phyloP scores from a whole-genome alignment of 352 stramenopile genomes.

The Phytophthora colocasiae region DNA sequence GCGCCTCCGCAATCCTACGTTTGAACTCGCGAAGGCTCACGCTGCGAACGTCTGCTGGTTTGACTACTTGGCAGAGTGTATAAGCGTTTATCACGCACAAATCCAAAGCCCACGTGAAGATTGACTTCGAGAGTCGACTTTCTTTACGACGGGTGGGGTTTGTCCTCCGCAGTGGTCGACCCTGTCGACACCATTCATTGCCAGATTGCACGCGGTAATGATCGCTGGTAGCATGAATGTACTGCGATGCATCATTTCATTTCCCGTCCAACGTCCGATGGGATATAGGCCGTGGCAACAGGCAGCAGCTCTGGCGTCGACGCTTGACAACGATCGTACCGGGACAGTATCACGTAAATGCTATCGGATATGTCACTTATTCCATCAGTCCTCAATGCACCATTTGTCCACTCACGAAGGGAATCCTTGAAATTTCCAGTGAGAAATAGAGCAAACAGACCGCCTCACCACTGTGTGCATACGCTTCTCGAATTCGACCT shows the following conservation, averaged over 20 bases:
- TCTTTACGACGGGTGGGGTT: not conserved
- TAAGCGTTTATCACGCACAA: not conserved
- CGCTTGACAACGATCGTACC: not conserved
- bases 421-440: too few species aligned
- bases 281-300: slow-evolving; percentile 12
- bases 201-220: not conserved
- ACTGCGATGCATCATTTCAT: slow-evolving; percentile 1
- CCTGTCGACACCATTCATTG: slow-evolving; percentile 8
- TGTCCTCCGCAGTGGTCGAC: slow-evolving; percentile 4
- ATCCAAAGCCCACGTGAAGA: slow-evolving; percentile 6
- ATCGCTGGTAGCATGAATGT: slow-evolving; percentile 3
- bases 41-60: not conserved
- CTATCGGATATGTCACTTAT: too few species aligned
- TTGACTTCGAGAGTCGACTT: not conserved
- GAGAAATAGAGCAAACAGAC: too few species aligned
- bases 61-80: not conserved
- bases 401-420: too few species aligned
- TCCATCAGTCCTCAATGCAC: too few species aligned
- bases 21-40: not conserved
- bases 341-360: not conserved
- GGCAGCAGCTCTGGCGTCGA: not conserved
- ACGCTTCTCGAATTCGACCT: too few species aligned
- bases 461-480: too few species aligned
- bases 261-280: slow-evolving; percentile 1
- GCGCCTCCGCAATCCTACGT: not conserved